phyloP scores from a whole-genome alignment of 2,329 filamentous ascomycete genomes.

The Ploettnerulaceae sp. region DNA sequence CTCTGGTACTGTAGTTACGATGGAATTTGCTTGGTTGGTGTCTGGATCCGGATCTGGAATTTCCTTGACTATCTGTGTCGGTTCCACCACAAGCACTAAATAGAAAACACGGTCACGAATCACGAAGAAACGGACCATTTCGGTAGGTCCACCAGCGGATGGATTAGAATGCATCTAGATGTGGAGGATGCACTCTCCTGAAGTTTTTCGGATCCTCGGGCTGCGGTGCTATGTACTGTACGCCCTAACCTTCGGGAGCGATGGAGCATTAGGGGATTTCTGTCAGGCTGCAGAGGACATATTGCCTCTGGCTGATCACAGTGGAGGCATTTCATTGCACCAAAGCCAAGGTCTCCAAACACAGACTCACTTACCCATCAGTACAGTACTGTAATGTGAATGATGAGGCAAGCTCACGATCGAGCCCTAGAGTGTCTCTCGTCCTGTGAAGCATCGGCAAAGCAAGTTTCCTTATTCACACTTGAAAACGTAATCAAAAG shows the following conservation, averaged over 20 bases:
- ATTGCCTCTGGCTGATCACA: conserved; percentile 6
- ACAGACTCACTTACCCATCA: conserved; percentile 1
- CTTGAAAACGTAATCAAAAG: background rate
- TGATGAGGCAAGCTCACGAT: background rate
- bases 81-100: background rate
- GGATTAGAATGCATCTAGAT: background rate
- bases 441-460: conserved; percentile 4
- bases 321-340: conserved; percentile 5
- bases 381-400: too few relatives aligned
- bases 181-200: background rate
- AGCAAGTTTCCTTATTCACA: background rate
- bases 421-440: background rate
- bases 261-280: background rate
- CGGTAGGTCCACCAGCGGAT: background rate
- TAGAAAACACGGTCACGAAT: background rate
- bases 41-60: background rate
- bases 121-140: conserved; percentile 4
- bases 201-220: background rate
- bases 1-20: too few relatives aligned
- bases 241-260: background rate
- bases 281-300: conserved; percentile 10
- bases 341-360: conserved; percentile 6
- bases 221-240: background rate
- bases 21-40: background rate
- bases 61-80: background rate